Base-by-base conservation (phyloP, 148 eudicot genomes). In the Suaeda aralocaspica region DNA sequence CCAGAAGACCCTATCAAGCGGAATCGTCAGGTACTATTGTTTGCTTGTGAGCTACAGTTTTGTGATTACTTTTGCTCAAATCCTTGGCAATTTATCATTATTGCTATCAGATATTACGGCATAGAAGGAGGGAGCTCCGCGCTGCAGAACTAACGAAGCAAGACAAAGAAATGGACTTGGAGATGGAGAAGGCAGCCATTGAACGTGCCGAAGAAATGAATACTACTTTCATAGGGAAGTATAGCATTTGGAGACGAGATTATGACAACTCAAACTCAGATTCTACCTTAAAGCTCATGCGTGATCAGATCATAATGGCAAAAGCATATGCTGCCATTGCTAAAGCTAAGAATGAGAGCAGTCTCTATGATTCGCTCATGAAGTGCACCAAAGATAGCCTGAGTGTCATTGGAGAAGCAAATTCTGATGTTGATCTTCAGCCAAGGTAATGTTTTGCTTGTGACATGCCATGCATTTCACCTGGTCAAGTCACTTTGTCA, bases 251-350 rank as follows among this genome's bases (percentile, higher is more conserved):
- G 99, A 89, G 99, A 81, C 82, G 74, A 76, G 96, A 89, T 74
- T 95, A 84, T 72, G 97, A 89, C 48, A 89, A 84, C 58, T 96
- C 96, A 34, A 95, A 91, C 69, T 89, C 97, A 72, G 99, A 88
- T 82, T 87, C 99, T 66, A 95, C 83, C 50, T 75, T 95, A 33
- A 95, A 87, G 74, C 97, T 95, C 62, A 95, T 95, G 93, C 88
- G 86, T 46, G 96, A 95, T 80, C 99, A 95, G 84, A 84, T 95
- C 67, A 91, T 95, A 77, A 95, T 95, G 99, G 99, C 99, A 33
- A 91, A 81, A 78, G 92, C 84, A 76, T 95, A 95, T 86, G 97
- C 99, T 50, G 87, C 85, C 66, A 88, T 95, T 76, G 93, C 99
- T 45, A 91, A 82, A 79, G 86, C 84, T 66, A 88, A 85, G 77